These are phyloP conservation scores for Primulina tabacum DNA, from an alignment of 257 asterid genomes.

Conservation along the genomic window DNA sequence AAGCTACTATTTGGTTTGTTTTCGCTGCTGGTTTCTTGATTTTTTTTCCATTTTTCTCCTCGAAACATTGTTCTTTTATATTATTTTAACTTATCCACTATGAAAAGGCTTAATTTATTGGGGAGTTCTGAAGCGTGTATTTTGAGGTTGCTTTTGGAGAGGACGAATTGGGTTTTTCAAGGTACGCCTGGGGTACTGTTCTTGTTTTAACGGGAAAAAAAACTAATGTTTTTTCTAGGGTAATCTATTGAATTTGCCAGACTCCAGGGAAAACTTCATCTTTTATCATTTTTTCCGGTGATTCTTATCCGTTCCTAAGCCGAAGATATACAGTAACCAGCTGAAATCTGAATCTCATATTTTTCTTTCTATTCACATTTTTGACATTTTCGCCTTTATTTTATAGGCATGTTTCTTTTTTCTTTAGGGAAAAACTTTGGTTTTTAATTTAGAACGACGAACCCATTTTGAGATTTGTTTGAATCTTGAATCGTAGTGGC, in stretches of 20 bases:
- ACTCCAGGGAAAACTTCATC: background rate
- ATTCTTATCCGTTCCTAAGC: background rate
- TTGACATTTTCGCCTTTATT: background rate
- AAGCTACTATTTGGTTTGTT: no score
- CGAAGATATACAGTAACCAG: background rate
- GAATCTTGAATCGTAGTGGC: background rate
- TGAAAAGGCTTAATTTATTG: background rate
- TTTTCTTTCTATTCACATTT: background rate
- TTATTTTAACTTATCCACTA: background rate
- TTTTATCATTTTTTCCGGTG: background rate
- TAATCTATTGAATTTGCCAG: no score
- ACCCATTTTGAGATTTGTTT: background rate
- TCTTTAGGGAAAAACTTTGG: background rate
- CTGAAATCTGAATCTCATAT: background rate
- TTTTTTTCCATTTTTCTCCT: no score
- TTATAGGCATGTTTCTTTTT: background rate
- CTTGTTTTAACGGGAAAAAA: no score
- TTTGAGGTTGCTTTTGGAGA: background rate
- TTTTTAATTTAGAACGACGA: background rate
- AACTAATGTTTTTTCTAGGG: background rate
- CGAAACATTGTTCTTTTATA: no score
- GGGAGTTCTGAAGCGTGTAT: background rate
- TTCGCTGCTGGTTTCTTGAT: background rate
- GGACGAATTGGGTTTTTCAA: background rate
- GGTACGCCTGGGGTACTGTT: no score